A percentile compares a stretch with the other conserved stretches of the same genome.
These are phyloP conservation scores for Paramecium sexaurelia DNA, from an alignment of 73 alveolate genomes.

Conservation along the genomic window DNA sequence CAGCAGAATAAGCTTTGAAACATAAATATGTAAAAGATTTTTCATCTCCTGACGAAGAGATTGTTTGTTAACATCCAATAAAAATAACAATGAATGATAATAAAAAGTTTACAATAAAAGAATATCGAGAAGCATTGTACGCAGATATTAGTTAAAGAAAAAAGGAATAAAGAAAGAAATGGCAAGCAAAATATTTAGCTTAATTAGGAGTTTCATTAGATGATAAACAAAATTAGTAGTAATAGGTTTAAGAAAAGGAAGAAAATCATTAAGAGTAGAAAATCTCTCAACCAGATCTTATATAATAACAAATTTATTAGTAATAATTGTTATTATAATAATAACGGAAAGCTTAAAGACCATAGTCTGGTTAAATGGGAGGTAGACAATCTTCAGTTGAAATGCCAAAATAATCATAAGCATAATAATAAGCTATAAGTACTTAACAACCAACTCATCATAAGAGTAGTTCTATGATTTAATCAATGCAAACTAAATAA, in stretches of 20 bases:
- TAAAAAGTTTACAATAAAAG: slow-evolving; percentile 78
- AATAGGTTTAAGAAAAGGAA: neutral
- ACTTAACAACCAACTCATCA: neutral
- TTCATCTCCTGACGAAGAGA: slow-evolving; percentile 82
- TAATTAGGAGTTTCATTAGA: slow-evolving; percentile 59
- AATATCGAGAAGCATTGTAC: slow-evolving; percentile 81
- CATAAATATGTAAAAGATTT: slow-evolving; percentile 86
- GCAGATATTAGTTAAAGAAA: slow-evolving; percentile 76
- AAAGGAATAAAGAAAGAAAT: slow-evolving; percentile 77
- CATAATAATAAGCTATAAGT: neutral
- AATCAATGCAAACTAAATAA: neutral
- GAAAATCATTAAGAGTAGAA: neutral
- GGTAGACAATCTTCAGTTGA: neutral
- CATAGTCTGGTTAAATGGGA: neutral
- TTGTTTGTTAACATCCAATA: slow-evolving; percentile 77
- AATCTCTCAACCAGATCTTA: neutral
- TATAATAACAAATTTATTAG: neutral
- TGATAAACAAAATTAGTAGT: neutral
- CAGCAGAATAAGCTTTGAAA: slow-evolving; percentile 83
- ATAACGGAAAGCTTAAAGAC: neutral
- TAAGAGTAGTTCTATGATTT: neutral
- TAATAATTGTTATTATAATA: neutral
- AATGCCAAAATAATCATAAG: neutral
- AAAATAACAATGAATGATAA: slow-evolving; percentile 84
- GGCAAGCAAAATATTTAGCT: slow-evolving; percentile 63